Evolutionary conservation across 2,329 filamentous ascomycete species (phyloP).

Genomic region (Penicillium occitanis): DNA sequence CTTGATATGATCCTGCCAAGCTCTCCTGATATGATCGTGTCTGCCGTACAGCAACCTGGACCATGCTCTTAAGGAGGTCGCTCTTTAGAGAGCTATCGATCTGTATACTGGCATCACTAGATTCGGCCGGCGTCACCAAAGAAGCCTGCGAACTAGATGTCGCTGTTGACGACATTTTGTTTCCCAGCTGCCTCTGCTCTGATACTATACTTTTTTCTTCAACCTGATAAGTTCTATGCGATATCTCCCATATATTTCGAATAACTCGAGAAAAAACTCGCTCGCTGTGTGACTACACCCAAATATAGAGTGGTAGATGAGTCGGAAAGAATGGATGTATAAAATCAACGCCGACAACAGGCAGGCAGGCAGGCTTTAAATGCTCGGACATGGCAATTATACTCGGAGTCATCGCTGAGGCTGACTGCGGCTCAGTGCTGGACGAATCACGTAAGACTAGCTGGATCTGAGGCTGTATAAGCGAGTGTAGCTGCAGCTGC

Average conservation of each 20-base stretch:
- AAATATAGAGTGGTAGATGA: not conserved
- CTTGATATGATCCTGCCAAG: constrained; percentile 14
- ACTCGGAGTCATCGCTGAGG: not conserved
- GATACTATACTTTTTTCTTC: not conserved
- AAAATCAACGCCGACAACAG: not conserved
- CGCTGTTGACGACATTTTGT: constrained; percentile 2
- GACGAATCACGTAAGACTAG: constrained; percentile 2
- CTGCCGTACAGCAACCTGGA: constrained; percentile 17
- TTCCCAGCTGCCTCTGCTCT: not conserved
- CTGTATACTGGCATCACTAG: constrained; percentile 12
- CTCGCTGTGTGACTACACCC: not conserved
- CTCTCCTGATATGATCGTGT: constrained; percentile 15
- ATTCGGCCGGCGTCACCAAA: constrained; percentile 14
- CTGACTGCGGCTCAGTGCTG: constrained; percentile 4
- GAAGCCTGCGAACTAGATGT: constrained; percentile 4
- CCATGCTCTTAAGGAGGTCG: constrained; percentile 19
- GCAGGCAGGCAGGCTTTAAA: not conserved
- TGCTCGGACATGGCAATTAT: not conserved
- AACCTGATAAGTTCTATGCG: not conserved
- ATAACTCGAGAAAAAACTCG: not conserved
- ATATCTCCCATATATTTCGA: not conserved
- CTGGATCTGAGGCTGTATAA: constrained; percentile 11
- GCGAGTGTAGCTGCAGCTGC: constrained; percentile 2
- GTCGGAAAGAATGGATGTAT: not conserved
- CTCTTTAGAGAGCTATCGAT: constrained; percentile 16